A percentile compares a stretch with the other conserved stretches of the same genome.
Evolutionary conservation across 73 alveolate genomes (phyloP).

Genomic region (Breviolum minutum): DNA sequence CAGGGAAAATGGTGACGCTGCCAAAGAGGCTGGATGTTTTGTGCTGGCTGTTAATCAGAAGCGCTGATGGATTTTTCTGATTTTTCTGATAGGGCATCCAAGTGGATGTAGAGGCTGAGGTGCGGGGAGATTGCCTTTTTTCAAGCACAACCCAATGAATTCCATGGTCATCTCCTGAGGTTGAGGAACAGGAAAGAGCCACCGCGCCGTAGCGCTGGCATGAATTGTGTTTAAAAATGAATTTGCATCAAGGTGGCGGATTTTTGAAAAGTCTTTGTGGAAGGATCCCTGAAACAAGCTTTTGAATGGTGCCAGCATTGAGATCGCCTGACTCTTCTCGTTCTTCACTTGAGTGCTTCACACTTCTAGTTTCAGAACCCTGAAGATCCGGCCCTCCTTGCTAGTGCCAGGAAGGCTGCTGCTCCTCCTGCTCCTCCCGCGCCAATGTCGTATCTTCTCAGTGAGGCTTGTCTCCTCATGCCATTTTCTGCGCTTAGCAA

Average conservation of each 20-base stretch:
- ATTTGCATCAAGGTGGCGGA: too few species aligned
- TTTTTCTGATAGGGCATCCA: conserved; percentile 33
- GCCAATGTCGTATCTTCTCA: conserved; percentile 57
- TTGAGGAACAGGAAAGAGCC: conserved; percentile 37
- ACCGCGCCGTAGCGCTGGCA: conserved; percentile 42
- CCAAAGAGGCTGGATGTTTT: conserved; percentile 24
- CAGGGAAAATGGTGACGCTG: conserved; percentile 44
- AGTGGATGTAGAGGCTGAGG: conserved; percentile 46
- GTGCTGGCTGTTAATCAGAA: too few species aligned
- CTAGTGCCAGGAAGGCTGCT: conserved; percentile 52
- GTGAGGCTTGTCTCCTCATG: conserved; percentile 7
- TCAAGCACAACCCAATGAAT: not conserved
- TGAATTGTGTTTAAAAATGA: not conserved
- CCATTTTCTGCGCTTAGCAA: not conserved
- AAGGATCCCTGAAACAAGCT: too few species aligned
- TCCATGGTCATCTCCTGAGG: not conserved
- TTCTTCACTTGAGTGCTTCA: not conserved
- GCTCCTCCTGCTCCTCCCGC: conserved; percentile 48
- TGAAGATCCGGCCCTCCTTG: too few species aligned
- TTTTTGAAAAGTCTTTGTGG: too few species aligned
- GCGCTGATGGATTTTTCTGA: not conserved
- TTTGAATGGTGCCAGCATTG: too few species aligned
- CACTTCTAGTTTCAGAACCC: not conserved
- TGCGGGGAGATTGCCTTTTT: not conserved
- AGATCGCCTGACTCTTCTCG: too few species aligned